A percentile compares a stretch with the other conserved stretches of the same genome.
Evolutionary conservation across 352 stramenopile genomes (phyloP).

Genomic region (Phytophthora podocarpi): DNA sequence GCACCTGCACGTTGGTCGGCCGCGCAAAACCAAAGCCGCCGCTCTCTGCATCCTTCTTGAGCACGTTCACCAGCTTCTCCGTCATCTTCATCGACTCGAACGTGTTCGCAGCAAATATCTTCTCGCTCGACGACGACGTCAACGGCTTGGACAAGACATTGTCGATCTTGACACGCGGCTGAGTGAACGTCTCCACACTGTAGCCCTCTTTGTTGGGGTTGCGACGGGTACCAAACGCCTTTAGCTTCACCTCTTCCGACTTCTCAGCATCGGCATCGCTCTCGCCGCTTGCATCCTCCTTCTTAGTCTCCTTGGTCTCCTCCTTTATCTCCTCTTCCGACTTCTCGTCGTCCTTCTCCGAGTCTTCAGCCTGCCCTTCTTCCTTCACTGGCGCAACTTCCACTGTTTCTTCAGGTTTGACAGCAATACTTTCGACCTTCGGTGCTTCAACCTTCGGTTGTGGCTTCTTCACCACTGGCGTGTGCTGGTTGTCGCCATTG

Average conservation of each 20-base stretch:
- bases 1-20: conserved; percentile 83
- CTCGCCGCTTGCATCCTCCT: neutral
- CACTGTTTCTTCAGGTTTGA: conserved; percentile 3
- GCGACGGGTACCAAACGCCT: conserved; percentile 71
- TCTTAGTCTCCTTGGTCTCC: conserved; percentile 7
- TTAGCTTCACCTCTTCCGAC: conserved; percentile 2
- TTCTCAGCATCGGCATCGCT: conserved; percentile 5
- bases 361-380: conserved; percentile 11
- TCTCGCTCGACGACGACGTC: conserved; percentile 74
- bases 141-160: conserved; percentile 76
- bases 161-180: conserved; percentile 58
- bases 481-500: conserved; percentile 2
- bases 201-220: conserved; percentile 87
- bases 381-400: conserved; percentile 12
- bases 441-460: conserved; percentile 5
- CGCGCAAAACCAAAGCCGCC: conserved; percentile 79
- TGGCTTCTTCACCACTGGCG: neutral
- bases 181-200: conserved; percentile 60
- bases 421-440: neutral
- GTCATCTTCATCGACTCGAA: conserved; percentile 80
- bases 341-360: conserved; percentile 15
- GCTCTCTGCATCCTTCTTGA: conserved; percentile 55
- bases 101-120: conserved; percentile 80
- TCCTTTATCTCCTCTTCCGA: conserved; percentile 14
- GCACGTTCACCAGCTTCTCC: conserved; percentile 65